Base-by-base conservation (phyloP, 257 asterid species). In the Rehmannia glutinosa region DNA sequence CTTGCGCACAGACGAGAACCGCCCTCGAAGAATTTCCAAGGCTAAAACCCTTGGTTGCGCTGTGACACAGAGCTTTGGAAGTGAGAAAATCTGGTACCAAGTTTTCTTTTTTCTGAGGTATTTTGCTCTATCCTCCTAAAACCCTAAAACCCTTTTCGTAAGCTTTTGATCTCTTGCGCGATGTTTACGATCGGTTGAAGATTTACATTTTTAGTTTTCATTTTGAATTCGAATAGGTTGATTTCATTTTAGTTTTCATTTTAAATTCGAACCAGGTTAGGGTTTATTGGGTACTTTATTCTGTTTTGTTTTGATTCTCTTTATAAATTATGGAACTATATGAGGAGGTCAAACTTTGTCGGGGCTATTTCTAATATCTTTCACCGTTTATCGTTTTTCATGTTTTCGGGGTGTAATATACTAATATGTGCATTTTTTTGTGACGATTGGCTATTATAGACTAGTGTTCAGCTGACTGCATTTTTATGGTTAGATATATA, bases 41-140 rank as follows among this genome's bases (percentile, higher is more conserved):
- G 3, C 67, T 58, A 56, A 73, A 73, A 56, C 81, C 81, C 75
- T 77, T 28, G 70, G 1, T 1, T 16, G 19, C 66, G 23, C 20
- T 0, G 42, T 41, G 16, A 15, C 1, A 3, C n/a, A 2, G 23
- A 41, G 57, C 12, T 60, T 19, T 47, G 28, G 15, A 23, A 41
- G 39, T 11, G 53, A 13, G 12, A 75, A 55, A 53, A n/a, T 43
- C 59, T 12, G 1, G 1, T 12, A 20, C 72, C n/a, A n/a, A n/a
- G 20, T 23, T 39, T 63, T 21, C 13, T 1, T 8, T 12, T 11
- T 36, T 73, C 56, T 11, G 27, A 64, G 60, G 70, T 65, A 28
- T 62, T 62, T 15, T 55, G 17, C 64, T 9, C 25, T 58, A 54
- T 38, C 4, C 54, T 25, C 70, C 68, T 56, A 45, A 64, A 65